Percentiles rank a stretch among this genome's conserved stretches.
phyloP scores from a whole-genome alignment of 2,329 filamentous ascomycete species.

The Zarea fungicola region DNA sequence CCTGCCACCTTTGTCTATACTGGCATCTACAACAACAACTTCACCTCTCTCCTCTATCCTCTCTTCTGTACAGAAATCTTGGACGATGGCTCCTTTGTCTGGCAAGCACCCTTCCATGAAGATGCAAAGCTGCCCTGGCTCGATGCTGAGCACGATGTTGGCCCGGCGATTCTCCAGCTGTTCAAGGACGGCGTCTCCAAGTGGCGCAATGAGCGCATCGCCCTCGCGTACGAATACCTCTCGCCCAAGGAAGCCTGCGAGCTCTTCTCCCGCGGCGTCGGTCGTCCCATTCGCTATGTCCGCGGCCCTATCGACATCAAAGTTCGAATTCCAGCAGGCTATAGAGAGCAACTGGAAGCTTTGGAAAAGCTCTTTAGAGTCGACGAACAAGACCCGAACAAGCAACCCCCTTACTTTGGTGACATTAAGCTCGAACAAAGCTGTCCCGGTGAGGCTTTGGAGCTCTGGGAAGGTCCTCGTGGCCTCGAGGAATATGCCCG shows the following conservation, averaged over 20 bases:
- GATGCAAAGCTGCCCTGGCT: conserved; percentile 89
- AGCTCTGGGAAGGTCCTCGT: conserved; percentile 86
- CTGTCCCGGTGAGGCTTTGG: conserved; percentile 69
- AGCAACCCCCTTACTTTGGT: conserved; percentile 61
- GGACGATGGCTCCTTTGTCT: conserved; percentile 77
- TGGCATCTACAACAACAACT: conserved; percentile 99
- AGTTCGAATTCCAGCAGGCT: conserved; percentile 81
- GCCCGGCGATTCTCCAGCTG: conserved; percentile 84
- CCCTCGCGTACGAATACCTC: conserved; percentile 84
- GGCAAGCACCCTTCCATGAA: conserved; percentile 91
- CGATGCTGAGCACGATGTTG: conserved; percentile 93
- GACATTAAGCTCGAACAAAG: conserved; percentile 51
- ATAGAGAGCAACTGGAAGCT: conserved; percentile 77
- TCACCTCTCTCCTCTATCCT: conserved; percentile 86
- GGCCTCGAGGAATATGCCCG: conserved; percentile 91
- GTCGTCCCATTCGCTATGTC: conserved; percentile 72
- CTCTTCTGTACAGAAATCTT: conserved; percentile 93
- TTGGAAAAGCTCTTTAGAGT: conserved; percentile 55
- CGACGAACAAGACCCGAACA: conserved; percentile 44
- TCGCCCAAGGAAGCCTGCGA: conserved; percentile 77
- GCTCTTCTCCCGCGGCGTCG: conserved; percentile 73
- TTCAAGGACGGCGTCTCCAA: conserved; percentile 88
- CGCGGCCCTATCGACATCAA: conserved; percentile 75
- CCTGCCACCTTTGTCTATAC: conserved; percentile 92
- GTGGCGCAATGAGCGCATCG: conserved; percentile 76